Base-by-base conservation (phyloP, 306 rosid species). In the Prinsepia uniflora region DNA sequence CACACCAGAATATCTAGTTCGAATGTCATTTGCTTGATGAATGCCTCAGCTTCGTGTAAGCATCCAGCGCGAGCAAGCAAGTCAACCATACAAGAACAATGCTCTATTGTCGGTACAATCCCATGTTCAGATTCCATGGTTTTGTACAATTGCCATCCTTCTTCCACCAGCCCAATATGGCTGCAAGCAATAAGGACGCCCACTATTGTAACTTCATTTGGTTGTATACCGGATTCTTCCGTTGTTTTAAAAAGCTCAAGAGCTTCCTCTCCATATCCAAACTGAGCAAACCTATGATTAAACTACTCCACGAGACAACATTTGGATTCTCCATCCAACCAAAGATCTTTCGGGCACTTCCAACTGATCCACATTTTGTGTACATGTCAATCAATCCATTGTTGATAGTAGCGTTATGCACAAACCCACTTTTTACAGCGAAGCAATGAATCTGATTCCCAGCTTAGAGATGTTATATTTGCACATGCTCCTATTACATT, bases 221-320 rank as follows among this genome's bases (percentile, higher is more conserved):
- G 97, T 68, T 64, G 81, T 20, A 85, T 43, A 19, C 85, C 87
- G 40, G 55, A 71, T 74, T 49, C 72, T 64, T 48, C 80, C 92
- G 88, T 91, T 69, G 49, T 77, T 78, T 62, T 78, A 42, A 85
- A 91, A 78, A 86, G 88, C 71, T 77, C 66, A 47, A 88, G 86
- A 65, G 97, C 89, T 83, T 88, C 87, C 42, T 80, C 77, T 63
- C 90, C 90, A 49, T 82, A 79, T 65, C 97, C 96, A 52, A 61
- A 85, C 53, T 86, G 92, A 70, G 97, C 85, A 75, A 86, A 57
- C 97, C 86, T 56, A 91, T 82, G 65, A 91, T 83, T 73, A 91
- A 85, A 79, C 90, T 88, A 86, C 92, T 91, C 97, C 96, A 91
- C n/a, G 90, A 86, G 78, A 91, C 83, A 58, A 86, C 63, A 75